These are phyloP conservation scores for Cardamine resedifolia DNA, from an alignment of 345 rosid species.

Conservation along the genomic window DNA sequence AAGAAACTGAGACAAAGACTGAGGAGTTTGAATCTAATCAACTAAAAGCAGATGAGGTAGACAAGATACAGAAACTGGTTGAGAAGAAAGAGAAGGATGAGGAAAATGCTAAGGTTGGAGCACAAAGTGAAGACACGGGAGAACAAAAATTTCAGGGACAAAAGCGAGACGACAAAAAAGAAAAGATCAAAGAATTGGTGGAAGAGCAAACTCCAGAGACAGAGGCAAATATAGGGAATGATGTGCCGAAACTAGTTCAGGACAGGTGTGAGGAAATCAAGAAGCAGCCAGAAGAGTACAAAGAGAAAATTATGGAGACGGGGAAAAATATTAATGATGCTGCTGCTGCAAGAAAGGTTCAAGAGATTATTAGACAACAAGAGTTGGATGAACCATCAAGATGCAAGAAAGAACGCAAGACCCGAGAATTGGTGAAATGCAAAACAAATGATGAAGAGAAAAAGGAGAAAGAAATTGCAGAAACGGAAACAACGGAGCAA, in stretches of 20 bases:
- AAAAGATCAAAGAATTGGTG: not conserved
- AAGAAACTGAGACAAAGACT: slow-evolving; percentile 13
- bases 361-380: slow-evolving; percentile 7
- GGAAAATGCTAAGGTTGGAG: not conserved
- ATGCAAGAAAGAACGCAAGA: slow-evolving; percentile 14
- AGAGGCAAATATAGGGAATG: not conserved
- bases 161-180: not conserved
- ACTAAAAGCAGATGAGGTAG: slow-evolving; percentile 1
- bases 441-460: slow-evolving; percentile 14
- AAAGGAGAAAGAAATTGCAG: slow-evolving; percentile 1
- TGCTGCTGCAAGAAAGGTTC: not conserved
- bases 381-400: slow-evolving; percentile 3
- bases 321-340: not conserved
- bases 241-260: not conserved
- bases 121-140: not conserved
- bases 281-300: slow-evolving; percentile 5
- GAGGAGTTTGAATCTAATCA: not conserved
- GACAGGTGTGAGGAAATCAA: slow-evolving; percentile 5
- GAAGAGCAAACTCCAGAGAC: slow-evolving; percentile 2
- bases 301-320: not conserved
- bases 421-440: not conserved
- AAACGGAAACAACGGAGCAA: slow-evolving; percentile 17
- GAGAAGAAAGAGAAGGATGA: not conserved
- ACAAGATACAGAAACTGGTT: not conserved
- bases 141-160: not conserved